Evolutionary conservation across 257 asterid genomes (phyloP), one percentile per base, ranked within the genome.

Genomic region (Apocynum venetum): DNA sequence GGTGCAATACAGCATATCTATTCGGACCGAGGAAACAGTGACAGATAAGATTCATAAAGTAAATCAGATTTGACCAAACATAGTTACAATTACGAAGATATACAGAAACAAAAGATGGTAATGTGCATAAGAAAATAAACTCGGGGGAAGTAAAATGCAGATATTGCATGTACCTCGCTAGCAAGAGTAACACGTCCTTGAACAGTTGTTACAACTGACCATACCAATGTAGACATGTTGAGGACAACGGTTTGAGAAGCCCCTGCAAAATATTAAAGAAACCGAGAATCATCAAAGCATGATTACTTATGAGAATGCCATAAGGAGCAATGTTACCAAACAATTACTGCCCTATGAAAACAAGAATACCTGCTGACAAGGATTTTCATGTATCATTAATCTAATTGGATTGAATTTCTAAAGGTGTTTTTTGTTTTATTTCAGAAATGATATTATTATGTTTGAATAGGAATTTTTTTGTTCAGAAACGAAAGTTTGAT

Each of bases 161-260:
- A 76, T 61, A 69, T 73, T 52, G 74, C 55, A 71, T 73, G 61
- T 91, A 96, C 99, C 99, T 96, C 99, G 64, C 98, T 93, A 71
- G 98, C 99, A 86, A 96, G 86, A 79, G 99, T 92, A 82, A 91
- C 92, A 77, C 97, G 95, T 52, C 97, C 97, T 87, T 93, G 91
- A 81, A 91, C 97, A 72, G 89, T 84, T 71, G 98, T 91, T 69
- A 96, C 97, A 76, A 86, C 88, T 25, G 98, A 91, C 99, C 99
- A 96, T 68, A 74, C 88, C 81, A 91, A 83, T 71, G 99, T 88
- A 60, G 99, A 91, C 99, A 96, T 96, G 89, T 93, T 96, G 81
- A 96, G 97, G 74, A 88, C 94, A 78, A 91, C 91, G 74, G 98
- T 93, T 83, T 90, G 98, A 43, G 96, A 90, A 81, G 84, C 97